A percentile compares a stretch with the other conserved stretches of the same genome.
Evolutionary conservation across 1,284 basidiomycete genomes (phyloP).

Genomic region (Apiotrichum gracile): DNA sequence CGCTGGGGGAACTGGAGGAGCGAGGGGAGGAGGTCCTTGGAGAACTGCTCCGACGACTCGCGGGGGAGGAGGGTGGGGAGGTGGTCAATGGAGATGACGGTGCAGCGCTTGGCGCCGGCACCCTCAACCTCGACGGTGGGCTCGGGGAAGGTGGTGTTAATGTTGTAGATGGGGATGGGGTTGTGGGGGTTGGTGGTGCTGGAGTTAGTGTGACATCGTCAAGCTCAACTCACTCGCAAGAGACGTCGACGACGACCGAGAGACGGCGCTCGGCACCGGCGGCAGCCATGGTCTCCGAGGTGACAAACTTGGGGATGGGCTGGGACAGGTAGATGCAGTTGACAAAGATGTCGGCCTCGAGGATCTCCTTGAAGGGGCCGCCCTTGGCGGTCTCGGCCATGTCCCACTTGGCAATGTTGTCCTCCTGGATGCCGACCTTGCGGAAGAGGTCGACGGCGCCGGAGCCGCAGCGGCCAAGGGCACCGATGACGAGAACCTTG

Average conservation of each 20-base stretch:
- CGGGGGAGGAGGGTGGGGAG: slow-evolving; percentile 85
- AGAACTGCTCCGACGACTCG: slow-evolving; percentile 96
- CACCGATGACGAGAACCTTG: slow-evolving; percentile 91
- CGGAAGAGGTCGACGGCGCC: slow-evolving; percentile 92
- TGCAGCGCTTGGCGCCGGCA: slow-evolving; percentile 55
- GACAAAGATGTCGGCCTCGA: slow-evolving; percentile 97
- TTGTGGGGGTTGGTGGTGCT: slow-evolving; percentile 96
- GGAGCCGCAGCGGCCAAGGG: slow-evolving; percentile 90
- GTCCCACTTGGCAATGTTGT: slow-evolving; percentile 97
- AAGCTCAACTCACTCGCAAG: slow-evolving; percentile 65
- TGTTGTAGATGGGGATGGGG: slow-evolving; percentile 89
- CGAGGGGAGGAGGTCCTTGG: slow-evolving; percentile 79
- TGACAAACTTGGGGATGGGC: slow-evolving; percentile 83
- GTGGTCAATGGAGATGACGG: slow-evolving; percentile 95
- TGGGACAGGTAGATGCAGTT: slow-evolving; percentile 98
- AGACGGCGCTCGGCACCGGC: slow-evolving; percentile 69
- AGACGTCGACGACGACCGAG: slow-evolving; percentile 90
- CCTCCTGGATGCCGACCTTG: slow-evolving; percentile 85
- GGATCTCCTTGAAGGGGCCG: slow-evolving; percentile 91
- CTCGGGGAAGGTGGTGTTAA: slow-evolving; percentile 92
- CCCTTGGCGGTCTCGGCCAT: slow-evolving; percentile 94
- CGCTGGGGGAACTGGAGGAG: slow-evolving; percentile 68
- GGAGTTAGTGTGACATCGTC: not conserved
- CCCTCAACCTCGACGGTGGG: slow-evolving; percentile 86
- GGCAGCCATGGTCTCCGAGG: slow-evolving; percentile 62